A percentile compares a stretch with the other conserved stretches of the same genome.
phyloP scores from a whole-genome alignment of 495 filamentous ascomycete species.

The Cryomyces minteri region DNA sequence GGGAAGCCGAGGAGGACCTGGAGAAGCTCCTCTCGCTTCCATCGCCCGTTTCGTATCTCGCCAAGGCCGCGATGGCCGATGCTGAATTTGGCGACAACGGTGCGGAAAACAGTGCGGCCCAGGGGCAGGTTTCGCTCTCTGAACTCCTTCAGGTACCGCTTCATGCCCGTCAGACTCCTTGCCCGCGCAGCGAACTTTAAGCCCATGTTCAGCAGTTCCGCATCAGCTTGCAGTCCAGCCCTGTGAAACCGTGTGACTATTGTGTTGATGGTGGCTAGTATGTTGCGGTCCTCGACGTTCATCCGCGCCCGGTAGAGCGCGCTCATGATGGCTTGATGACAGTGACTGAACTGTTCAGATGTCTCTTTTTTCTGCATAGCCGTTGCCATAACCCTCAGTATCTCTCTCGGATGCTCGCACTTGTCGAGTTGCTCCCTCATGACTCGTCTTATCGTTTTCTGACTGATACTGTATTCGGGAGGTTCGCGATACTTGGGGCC shows the following conservation, averaged over 20 bases:
- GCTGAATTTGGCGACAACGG: conserved; percentile 12
- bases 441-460: conserved; percentile 5
- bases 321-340: conserved; percentile 6
- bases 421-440: conserved; percentile 7
- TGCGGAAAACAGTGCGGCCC: conserved; percentile 6
- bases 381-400: conserved; percentile 5
- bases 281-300: conserved; percentile 3
- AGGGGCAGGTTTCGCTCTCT: not conserved
- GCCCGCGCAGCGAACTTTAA: conserved; percentile 11
- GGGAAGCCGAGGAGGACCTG: conserved; percentile 12
- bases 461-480: not conserved
- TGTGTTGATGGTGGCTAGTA: conserved; percentile 7
- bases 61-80: conserved; percentile 11
- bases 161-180: conserved; percentile 7
- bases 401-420: conserved; percentile 5
- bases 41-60: conserved; percentile 14
- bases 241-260: conserved; percentile 6
- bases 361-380: conserved; percentile 2
- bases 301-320: conserved; percentile 9
- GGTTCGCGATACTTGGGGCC: no score
- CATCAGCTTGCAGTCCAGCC: conserved; percentile 2
- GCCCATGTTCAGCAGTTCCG: conserved; percentile 4
- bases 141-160: conserved; percentile 7
- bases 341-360: not conserved
- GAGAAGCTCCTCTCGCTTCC: conserved; percentile 7